Evolutionary conservation across 1,284 basidiomycete genomes (phyloP), one percentile per base, ranked within the genome.

Genomic region (Schizopora paradoxa): DNA sequence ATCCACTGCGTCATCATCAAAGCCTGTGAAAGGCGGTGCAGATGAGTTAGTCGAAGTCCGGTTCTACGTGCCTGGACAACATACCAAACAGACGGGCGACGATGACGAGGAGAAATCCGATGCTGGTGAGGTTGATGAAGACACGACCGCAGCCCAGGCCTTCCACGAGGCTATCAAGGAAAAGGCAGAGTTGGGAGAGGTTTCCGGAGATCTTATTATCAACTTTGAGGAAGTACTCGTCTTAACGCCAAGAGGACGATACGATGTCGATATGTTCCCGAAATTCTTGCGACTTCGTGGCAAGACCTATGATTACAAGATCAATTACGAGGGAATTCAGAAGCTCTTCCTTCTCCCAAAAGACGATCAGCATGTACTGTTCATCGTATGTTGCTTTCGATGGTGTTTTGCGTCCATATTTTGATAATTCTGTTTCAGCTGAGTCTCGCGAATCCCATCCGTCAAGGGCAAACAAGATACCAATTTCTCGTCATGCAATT

Each of bases 221-320:
- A 91, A 91, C 59, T 97, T 99, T 60, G 91, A 94, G 60, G 96
- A 99, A 56, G 87, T 98, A 13, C 79, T 96, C n/a, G 90, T 99
- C 4, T 76, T 95, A 43, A 99, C 96, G 0, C 96, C 96, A 18
- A 80, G 93, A 73, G 95, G 95, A 47, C 85, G 93, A 49, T 98
- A 95, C 66, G 94, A 98, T 58, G 86, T 99, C 64, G 96, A 99
- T 67, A 94, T 99, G 84, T 98, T 92, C 74, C 82, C 84, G 32
- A 88, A 91, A 38, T 98, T 95, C 67, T 66, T 99, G 58, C 85
- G 96, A 33, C 70, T 99, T 25, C 86, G 94, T 32, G 96, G 96
- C 51, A 98, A 98, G 70, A 97, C 92, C 2, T 99, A 99, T 68
- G 96, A 99, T 67, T 99, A 99, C 77, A 96, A 97, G 68, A 91